Conservation (phyloP, 306 rosid genomes). For the Oemleria cerasiformis region DNA sequence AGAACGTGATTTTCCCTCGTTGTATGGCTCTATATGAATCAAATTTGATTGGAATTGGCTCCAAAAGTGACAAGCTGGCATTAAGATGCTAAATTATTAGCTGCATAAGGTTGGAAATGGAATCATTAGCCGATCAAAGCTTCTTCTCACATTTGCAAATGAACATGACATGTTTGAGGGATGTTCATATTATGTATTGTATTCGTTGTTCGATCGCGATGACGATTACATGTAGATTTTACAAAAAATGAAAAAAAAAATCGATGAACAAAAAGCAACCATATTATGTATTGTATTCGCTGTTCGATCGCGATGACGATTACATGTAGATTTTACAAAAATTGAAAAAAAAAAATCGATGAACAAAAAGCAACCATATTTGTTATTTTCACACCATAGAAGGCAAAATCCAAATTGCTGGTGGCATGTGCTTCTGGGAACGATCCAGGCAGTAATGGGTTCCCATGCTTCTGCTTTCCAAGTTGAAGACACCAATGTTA, state of each 20-base stretch:
- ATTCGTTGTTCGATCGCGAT: no score
- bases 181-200: no score
- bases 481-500: conserved; percentile 7
- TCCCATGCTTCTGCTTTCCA: background rate
- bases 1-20: no score
- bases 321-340: no score
- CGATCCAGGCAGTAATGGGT: background rate
- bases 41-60: background rate
- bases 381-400: background rate
- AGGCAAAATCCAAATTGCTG: conserved; percentile 17
- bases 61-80: background rate
- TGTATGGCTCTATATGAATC: no score
- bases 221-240: no score
- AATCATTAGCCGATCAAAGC: background rate
- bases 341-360: no score
- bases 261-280: background rate
- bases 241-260: no score
- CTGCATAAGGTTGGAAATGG: background rate
- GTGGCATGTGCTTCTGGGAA: conserved; percentile 13
- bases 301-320: no score
- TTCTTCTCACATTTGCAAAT: no score
- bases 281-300: background rate
- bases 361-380: background rate
- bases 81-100: no score
- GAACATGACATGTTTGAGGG: no score